A percentile compares a stretch with the other conserved stretches of the same genome.
These are phyloP conservation scores for Deinandra increscens DNA, from an alignment of 129 eudicot genomes.

Conservation along the genomic window DNA sequence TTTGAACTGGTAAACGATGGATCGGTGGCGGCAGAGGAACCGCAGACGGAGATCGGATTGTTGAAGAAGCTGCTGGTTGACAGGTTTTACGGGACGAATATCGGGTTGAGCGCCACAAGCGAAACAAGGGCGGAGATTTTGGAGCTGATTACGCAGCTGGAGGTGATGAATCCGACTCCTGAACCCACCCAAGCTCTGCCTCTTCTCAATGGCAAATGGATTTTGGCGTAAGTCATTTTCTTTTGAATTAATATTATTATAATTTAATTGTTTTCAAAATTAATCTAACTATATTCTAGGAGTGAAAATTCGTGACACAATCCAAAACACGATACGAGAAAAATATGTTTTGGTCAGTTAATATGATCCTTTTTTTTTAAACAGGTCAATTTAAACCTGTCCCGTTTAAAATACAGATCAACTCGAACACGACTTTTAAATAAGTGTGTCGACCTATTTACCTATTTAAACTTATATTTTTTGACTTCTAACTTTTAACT, in stretches of 20 bases:
- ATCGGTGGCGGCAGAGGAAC: conserved; percentile 46
- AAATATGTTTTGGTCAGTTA: too few relatives aligned
- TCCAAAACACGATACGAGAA: too few relatives aligned
- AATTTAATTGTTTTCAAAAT: too few relatives aligned
- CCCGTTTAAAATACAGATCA: too few relatives aligned
- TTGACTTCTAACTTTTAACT: too few relatives aligned
- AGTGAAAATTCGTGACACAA: too few relatives aligned
- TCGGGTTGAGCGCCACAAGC: conserved; percentile 69
- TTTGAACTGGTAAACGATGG: conserved; percentile 34
- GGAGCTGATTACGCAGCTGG: conserved; percentile 76
- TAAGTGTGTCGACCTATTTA: too few relatives aligned
- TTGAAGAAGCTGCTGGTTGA: conserved; percentile 74
- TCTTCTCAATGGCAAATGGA: conserved; percentile 89
- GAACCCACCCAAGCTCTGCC: conserved; percentile 74
- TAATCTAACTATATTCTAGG: too few relatives aligned
- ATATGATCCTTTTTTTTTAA: too few relatives aligned
- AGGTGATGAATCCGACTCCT: conserved; percentile 78
- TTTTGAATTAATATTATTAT: background rate
- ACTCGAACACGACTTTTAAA: too few relatives aligned
- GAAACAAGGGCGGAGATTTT: conserved; percentile 89
- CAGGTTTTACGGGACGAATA: conserved; percentile 70
- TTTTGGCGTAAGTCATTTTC: conserved; percentile 58
- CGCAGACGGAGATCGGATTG: conserved; percentile 47
- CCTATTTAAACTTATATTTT: too few relatives aligned
- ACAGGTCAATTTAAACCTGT: too few relatives aligned